Conservation (phyloP, 345 rosid species). For the Salix udensis region DNA sequence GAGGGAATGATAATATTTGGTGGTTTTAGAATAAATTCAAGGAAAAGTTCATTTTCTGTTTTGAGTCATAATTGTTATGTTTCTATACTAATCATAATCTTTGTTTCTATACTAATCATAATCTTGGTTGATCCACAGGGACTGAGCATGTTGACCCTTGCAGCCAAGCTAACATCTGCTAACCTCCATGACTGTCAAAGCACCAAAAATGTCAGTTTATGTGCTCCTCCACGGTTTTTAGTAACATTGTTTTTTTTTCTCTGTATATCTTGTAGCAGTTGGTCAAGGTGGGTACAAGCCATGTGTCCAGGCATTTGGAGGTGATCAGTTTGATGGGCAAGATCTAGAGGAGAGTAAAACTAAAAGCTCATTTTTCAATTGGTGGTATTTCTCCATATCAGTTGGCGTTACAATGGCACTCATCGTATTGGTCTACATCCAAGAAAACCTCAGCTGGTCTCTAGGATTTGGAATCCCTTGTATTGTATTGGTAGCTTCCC, state of each 20-base stretch:
- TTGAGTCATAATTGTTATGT: not conserved
- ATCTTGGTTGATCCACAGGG: not conserved
- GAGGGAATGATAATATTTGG: too few relatives aligned
- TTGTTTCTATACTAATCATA: too few relatives aligned
- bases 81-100: not conserved
- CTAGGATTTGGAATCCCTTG: conserved; percentile 30
- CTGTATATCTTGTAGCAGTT: not conserved
- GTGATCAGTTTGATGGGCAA: not conserved
- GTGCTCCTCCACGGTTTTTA: not conserved
- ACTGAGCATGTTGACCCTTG: conserved; percentile 5
- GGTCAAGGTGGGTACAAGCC: conserved; percentile 6
- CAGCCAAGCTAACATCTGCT: not conserved
- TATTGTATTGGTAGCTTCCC: conserved; percentile 4
- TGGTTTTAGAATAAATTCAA: not conserved
- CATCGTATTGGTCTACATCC: conserved; percentile 9
- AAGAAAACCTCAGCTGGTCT: conserved; percentile 22
- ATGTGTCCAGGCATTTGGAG: conserved; percentile 5
- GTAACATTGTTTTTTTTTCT: not conserved
- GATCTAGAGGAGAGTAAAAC: not conserved
- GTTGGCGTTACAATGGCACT: not conserved
- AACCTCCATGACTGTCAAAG: not conserved
- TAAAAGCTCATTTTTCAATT: conserved; percentile 6
- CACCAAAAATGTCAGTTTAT: not conserved
- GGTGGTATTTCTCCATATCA: not conserved
- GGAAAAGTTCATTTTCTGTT: not conserved